These are phyloP conservation scores for Aspergillus haitiensis DNA, from an alignment of 495 filamentous ascomycete genomes.

Conservation along the genomic window DNA sequence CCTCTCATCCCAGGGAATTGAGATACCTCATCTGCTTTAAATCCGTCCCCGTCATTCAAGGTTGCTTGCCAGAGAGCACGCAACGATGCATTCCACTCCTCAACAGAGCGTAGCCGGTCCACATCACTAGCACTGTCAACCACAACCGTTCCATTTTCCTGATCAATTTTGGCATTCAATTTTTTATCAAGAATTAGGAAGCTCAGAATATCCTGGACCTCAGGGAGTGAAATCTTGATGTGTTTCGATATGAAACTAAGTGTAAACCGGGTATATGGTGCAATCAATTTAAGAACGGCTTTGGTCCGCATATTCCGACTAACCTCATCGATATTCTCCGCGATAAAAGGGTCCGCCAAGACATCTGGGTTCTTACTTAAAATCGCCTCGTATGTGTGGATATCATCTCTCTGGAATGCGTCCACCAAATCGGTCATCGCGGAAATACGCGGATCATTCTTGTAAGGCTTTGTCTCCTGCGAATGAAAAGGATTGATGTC, in stretches of 20 bases:
- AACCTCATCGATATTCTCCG: slow-evolving; percentile 98
- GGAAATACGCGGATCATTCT: slow-evolving; percentile 88
- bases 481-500: slow-evolving; percentile 99
- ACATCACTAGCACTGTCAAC: slow-evolving; percentile 73
- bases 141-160: slow-evolving; percentile 77
- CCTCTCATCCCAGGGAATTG: slow-evolving; percentile 29
- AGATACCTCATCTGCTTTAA: slow-evolving; percentile 47
- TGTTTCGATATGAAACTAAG: slow-evolving; percentile 81
- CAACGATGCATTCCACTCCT: slow-evolving; percentile 70
- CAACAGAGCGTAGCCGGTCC: slow-evolving; percentile 70
- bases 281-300: slow-evolving; percentile 88
- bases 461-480: slow-evolving; percentile 99
- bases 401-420: slow-evolving; percentile 94
- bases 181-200: slow-evolving; percentile 89
- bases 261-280: slow-evolving; percentile 90
- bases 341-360: slow-evolving; percentile 90
- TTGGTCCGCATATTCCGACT: slow-evolving; percentile 98
- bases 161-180: slow-evolving; percentile 85
- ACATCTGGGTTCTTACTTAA: slow-evolving; percentile 87
- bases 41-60: slow-evolving; percentile 73
- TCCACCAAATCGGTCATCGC: slow-evolving; percentile 98
- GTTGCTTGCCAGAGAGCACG: slow-evolving; percentile 61
- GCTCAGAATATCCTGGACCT: slow-evolving; percentile 90
- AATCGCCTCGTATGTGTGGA: slow-evolving; percentile 84
- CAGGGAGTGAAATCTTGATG: slow-evolving; percentile 76